Evolutionary conservation across 441 rosid species (phyloP).

Genomic region (Viola pubescens): DNA sequence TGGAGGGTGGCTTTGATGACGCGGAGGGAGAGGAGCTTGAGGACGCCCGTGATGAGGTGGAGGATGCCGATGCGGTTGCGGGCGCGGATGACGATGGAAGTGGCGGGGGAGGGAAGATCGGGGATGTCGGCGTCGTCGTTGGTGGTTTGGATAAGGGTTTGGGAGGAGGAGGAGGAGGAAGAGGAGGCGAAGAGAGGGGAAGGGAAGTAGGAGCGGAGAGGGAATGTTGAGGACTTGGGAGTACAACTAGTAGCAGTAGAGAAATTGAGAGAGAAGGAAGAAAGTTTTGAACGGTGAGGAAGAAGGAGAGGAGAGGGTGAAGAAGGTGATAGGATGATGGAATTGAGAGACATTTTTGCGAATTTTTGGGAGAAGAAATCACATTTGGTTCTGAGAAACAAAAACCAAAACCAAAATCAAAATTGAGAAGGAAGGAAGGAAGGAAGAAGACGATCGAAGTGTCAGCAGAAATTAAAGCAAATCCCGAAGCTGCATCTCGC

Average conservation of each 20-base stretch:
- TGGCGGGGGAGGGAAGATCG: conserved; percentile 9
- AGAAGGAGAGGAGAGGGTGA: neutral
- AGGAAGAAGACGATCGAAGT: too few relatives aligned
- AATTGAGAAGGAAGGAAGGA: too few relatives aligned
- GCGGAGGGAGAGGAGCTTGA: conserved; percentile 35
- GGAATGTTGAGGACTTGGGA: neutral
- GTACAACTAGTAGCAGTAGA: neutral
- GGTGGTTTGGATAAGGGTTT: conserved; percentile 17
- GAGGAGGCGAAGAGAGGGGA: conserved; percentile 13
- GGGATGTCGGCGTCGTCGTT: conserved; percentile 1
- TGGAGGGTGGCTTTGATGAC: conserved; percentile 31
- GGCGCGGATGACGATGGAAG: conserved; percentile 31
- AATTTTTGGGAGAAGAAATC: too few relatives aligned
- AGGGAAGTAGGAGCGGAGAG: neutral
- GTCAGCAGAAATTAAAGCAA: too few relatives aligned
- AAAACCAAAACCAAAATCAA: too few relatives aligned
- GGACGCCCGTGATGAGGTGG: conserved; percentile 32
- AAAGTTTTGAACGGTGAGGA: neutral
- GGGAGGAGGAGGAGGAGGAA: conserved; percentile 14
- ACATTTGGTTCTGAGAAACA: too few relatives aligned
- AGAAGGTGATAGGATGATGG: too few relatives aligned
- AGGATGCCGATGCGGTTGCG: conserved; percentile 43
- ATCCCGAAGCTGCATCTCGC: too few relatives aligned
- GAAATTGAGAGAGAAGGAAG: neutral
- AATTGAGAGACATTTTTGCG: neutral